A percentile compares a stretch with the other conserved stretches of the same genome.
phyloP scores from a whole-genome alignment of 2,329 filamentous ascomycete species.

The Neonectria ditissima region DNA sequence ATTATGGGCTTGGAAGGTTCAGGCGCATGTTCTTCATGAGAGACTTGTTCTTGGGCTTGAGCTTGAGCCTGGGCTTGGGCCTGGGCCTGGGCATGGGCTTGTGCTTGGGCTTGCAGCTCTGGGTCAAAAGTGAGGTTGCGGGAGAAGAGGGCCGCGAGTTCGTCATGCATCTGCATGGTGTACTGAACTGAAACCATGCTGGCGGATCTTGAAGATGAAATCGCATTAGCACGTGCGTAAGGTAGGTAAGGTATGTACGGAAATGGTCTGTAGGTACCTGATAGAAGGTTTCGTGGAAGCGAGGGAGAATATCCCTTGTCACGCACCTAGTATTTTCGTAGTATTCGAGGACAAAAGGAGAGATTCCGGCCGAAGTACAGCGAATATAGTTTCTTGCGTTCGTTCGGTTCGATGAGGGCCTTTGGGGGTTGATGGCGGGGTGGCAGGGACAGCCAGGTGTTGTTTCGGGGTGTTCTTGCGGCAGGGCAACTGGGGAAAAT shows the following conservation, averaged over 20 bases:
- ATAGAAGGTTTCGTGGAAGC: slow-evolving; percentile 4
- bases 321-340: slow-evolving; percentile 1
- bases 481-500: slow-evolving; percentile 37
- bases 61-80: not conserved
- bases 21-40: slow-evolving; percentile 47
- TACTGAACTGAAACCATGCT: slow-evolving; percentile 56
- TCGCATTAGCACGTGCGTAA: slow-evolving; percentile 27
- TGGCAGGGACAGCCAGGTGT: slow-evolving; percentile 36
- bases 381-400: slow-evolving; percentile 7
- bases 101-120: slow-evolving; percentile 43
- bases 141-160: slow-evolving; percentile 83
- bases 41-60: slow-evolving; percentile 27
- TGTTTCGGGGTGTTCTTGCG: slow-evolving; percentile 33
- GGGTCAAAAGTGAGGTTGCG: slow-evolving; percentile 76
- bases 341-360: slow-evolving; percentile 10
- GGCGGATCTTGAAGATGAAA: slow-evolving; percentile 17
- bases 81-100: slow-evolving; percentile 23
- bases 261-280: slow-evolving; percentile 29
- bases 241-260: slow-evolving; percentile 4
- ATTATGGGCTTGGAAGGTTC: slow-evolving; percentile 62
- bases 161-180: slow-evolving; percentile 78
- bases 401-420: slow-evolving; percentile 24
- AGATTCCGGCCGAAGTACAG: slow-evolving; percentile 10
- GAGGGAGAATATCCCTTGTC: slow-evolving; percentile 6
- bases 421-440: slow-evolving; percentile 26